Base-by-base conservation (phyloP, 352 stramenopile genomes). In the Globisporangium cylindrosporum region DNA sequence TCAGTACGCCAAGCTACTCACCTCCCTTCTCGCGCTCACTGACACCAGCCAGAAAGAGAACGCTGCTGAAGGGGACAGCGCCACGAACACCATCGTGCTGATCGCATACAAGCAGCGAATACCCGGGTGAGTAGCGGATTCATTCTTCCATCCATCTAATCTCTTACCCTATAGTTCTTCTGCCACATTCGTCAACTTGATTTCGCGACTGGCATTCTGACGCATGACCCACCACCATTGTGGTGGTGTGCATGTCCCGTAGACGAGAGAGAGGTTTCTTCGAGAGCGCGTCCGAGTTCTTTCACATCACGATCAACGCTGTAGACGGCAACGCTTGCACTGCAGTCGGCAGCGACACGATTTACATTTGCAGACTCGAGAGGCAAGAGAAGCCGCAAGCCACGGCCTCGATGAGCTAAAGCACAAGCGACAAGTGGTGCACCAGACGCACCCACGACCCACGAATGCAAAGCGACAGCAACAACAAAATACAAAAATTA, bases 61-160 rank as follows among this genome's bases (percentile, higher is more conserved):
- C 59, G 34, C n/a, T 34, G 1, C 41, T n/a, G 41, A n/a, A 49
- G 48, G 34, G 15, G 5, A n/a, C 69, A 41, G 22, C 3, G 3
- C 29, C n/a, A 15, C 4, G 0, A 29, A 32, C 27, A 6, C 55
- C 3, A 41, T 67, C 1, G 72, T 89, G n/a, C 73, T 85, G 15
- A 62, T 93, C 48, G 82, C 81, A 9, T 93, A 91, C 76, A 93
- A 93, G 71, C 85, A 91, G 57, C 80, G 85, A 6, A 62, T 92
- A 32, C 71, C 72, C 1, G 56, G 72, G 74, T 88, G 66, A 67
- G 74, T 78, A 61, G 20, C n/a, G 15, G 41, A n/a, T 49, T n/a
- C 41, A n/a, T 49, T n/a, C 15, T 8, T n/a, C 5, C 41, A n/a
- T 49, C 41, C 15, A 49, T 49, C 41, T 32, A 32, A 32, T 32